phyloP scores from a whole-genome alignment of 2,329 filamentous ascomycete genomes.

The Blastomyces gilchristii region DNA sequence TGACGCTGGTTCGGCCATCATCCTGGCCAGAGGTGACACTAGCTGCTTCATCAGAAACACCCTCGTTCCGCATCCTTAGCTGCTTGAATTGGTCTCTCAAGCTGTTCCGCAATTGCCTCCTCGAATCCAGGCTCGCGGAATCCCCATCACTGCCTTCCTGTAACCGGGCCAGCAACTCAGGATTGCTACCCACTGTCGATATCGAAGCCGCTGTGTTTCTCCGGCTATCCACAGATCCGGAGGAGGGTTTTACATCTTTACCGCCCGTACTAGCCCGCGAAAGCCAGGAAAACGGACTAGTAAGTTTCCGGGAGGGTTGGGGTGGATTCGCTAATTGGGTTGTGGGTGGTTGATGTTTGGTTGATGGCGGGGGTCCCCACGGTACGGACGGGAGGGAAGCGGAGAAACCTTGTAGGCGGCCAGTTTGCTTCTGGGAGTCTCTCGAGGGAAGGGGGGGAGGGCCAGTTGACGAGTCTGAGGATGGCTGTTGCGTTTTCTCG shows the following conservation, averaged over 20 bases:
- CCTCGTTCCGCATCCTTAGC: constrained; percentile 64
- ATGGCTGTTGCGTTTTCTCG: constrained; percentile 12
- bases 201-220: constrained; percentile 73
- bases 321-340: constrained; percentile 30
- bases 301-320: constrained; percentile 56
- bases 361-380: constrained; percentile 52
- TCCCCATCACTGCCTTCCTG: constrained; percentile 56
- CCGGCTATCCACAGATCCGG: constrained; percentile 41
- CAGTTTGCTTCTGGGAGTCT: constrained; percentile 26
- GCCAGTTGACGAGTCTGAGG: constrained; percentile 9
- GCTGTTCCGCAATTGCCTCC: constrained; percentile 49
- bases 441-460: constrained; percentile 27
- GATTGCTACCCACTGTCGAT: constrained; percentile 67
- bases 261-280: constrained; percentile 53
- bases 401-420: constrained; percentile 50
- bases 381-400: constrained; percentile 62
- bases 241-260: constrained; percentile 48
- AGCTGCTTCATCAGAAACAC: constrained; percentile 48
- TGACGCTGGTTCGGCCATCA: constrained; percentile 32
- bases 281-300: constrained; percentile 79
- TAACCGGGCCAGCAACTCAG: constrained; percentile 66
- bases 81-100: constrained; percentile 71
- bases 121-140: constrained; percentile 36
- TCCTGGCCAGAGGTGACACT: constrained; percentile 37
- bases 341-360: constrained; percentile 23